A percentile compares a stretch with the other conserved stretches of the same genome.
Conservation (phyloP, 495 filamentous ascomycete species). For the Penicillium goetzii region DNA sequence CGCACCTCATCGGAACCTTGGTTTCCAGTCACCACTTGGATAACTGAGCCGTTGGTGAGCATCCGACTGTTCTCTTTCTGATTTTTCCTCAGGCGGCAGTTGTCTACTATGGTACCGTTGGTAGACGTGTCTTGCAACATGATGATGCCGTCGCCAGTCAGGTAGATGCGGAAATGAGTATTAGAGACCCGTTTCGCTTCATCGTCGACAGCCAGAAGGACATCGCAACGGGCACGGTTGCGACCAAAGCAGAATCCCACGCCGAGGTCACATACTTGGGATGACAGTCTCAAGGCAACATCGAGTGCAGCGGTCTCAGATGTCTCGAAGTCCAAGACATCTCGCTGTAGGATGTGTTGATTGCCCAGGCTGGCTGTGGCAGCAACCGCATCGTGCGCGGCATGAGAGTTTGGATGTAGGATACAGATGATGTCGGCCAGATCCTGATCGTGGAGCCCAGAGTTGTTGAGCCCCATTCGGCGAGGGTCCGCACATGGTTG, state of each 20-base stretch:
- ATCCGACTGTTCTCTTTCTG: conserved; percentile 59
- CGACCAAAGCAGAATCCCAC: conserved; percentile 86
- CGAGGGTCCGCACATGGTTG: conserved; percentile 82
- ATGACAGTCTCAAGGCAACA: conserved; percentile 79
- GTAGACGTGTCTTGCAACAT: conserved; percentile 93
- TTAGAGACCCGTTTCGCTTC: conserved; percentile 76
- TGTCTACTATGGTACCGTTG: conserved; percentile 88
- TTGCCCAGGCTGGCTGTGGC: conserved; percentile 45
- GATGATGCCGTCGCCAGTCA: conserved; percentile 75
- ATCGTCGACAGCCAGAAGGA: conserved; percentile 59
- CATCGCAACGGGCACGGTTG: conserved; percentile 69
- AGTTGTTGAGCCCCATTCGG: conserved; percentile 72
- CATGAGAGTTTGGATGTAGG: conserved; percentile 74
- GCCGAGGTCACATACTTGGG: conserved; percentile 61
- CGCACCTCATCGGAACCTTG: conserved; percentile 55
- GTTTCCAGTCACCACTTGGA: conserved; percentile 65
- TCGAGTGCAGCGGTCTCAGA: conserved; percentile 58
- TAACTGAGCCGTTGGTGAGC: conserved; percentile 70
- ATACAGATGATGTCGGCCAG: conserved; percentile 87
- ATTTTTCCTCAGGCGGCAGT: conserved; percentile 58
- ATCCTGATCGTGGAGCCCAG: conserved; percentile 78
- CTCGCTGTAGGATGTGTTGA: conserved; percentile 62
- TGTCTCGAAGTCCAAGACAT: conserved; percentile 40
- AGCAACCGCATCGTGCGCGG: conserved; percentile 69
- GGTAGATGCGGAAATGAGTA: conserved; percentile 85